Base-by-base conservation (phyloP, 2,329 filamentous ascomycete genomes). In the Neoascochyta sp. region DNA sequence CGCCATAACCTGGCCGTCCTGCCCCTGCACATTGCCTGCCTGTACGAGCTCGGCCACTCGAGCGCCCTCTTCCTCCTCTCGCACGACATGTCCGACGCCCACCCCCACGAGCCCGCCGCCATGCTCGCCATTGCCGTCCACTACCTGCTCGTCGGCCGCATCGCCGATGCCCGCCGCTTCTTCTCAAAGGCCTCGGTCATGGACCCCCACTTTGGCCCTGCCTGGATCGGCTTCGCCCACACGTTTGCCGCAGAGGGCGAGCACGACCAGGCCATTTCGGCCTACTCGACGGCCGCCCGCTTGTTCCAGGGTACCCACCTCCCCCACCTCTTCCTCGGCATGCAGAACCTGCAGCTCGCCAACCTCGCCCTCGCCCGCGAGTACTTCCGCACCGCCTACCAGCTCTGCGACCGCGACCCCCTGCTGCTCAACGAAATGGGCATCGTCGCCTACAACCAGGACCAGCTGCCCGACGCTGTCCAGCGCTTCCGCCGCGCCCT, bases 171-270 rank as follows among this genome's bases (percentile, higher is more conserved):
- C 7, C 80, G 92, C 8, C 80, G 90, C 21, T 98, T 92, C 69
- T 98, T 98, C 63, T 94, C 86, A 54, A 98, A 98, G 65, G 86
- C 93, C 4, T 94, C 86, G 45, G 84, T 96, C 71, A 90, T 98
- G 81, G 89, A 98, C 56, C 86, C 90, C 5, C 90, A 96, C 66
- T 98, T 95, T 52, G 90, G 90, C 0, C 86, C 92, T 1, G 92
- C 92, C 3, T 98, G 92, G 92, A 96, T 98, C 44, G 92, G 93
- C 1, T 98, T 98, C 57, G 92, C 92, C 1, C 93, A 98, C 62
- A 98, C 92, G 0, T 98, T 98, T 60, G 92, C 92, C 1, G 89
- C 88, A 8, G 92, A 98, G 62, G 92, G 92, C 29, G 92, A 98
- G 63, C 89, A 96, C 62, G 92, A 98, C 60, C 92, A 98, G 66